Evolutionary conservation across 1,284 basidiomycete genomes (phyloP).

Genomic region (Ganoderma lingzhi): DNA sequence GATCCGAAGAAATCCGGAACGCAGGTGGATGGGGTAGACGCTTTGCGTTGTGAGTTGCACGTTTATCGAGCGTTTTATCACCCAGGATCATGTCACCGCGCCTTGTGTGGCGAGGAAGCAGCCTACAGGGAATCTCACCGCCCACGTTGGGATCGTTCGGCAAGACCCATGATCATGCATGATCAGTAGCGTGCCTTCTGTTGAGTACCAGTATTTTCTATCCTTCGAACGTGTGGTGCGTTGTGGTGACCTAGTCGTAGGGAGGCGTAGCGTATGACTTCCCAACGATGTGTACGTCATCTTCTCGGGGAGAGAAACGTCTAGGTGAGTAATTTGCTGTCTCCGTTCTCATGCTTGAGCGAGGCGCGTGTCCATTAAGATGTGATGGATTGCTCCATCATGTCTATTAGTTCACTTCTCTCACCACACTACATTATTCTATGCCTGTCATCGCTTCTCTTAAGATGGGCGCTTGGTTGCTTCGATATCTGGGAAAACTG

Average conservation of each 20-base stretch:
- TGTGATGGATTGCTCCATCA: neutral
- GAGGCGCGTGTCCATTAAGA: neutral
- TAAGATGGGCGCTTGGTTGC: too few relatives aligned
- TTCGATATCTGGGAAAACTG: too few relatives aligned
- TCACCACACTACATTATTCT: too few relatives aligned
- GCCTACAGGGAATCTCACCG: neutral
- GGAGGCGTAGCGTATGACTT: neutral
- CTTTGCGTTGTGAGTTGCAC: constrained; percentile 41
- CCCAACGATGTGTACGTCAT: neutral
- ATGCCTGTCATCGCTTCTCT: too few relatives aligned
- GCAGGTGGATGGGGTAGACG: constrained; percentile 11
- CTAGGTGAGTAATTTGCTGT: neutral
- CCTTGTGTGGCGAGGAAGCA: constrained; percentile 8
- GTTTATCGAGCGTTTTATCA: constrained; percentile 30
- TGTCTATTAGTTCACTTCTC: neutral
- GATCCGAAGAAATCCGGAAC: constrained; percentile 17
- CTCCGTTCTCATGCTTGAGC: neutral
- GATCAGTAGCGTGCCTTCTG: neutral
- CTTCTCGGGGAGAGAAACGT: neutral
- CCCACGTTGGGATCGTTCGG: neutral
- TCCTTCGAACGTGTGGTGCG: constrained; percentile 3
- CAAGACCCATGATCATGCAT: neutral
- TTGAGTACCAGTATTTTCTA: constrained; percentile 8
- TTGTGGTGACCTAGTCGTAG: constrained; percentile 4
- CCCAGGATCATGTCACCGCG: constrained; percentile 27